Evolutionary conservation across 345 rosid genomes (phyloP).

Genomic region (Eutrema yunnanense): DNA sequence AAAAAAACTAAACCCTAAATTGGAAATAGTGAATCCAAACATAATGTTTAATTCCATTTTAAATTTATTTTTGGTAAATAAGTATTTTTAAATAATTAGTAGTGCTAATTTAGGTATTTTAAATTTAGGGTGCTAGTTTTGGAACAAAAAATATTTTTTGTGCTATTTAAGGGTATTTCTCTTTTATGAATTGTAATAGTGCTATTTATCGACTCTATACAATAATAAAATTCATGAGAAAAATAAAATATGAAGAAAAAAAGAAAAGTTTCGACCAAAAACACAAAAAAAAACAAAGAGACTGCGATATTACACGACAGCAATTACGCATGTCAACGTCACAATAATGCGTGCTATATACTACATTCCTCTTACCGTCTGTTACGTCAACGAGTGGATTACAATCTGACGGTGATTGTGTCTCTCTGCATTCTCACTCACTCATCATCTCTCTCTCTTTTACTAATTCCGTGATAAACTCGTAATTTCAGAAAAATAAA

Average conservation of each 20-base stretch:
- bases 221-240: neutral
- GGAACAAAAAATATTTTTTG: too few species aligned
- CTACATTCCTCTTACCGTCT: slow-evolving; percentile 4
- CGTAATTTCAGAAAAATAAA: neutral
- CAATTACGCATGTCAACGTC: slow-evolving; percentile 17
- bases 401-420: neutral
- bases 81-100: too few species aligned
- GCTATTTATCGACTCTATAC: neutral
- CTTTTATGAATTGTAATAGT: neutral
- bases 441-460: neutral
- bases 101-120: too few species aligned
- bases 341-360: neutral
- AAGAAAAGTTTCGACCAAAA: too few species aligned
- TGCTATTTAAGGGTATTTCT: too few species aligned
- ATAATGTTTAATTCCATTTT: too few species aligned
- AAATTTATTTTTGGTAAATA: too few species aligned
- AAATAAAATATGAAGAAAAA: too few species aligned
- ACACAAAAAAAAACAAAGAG: neutral
- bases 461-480: neutral
- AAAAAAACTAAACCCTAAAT: too few species aligned
- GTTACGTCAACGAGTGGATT: slow-evolving; percentile 5
- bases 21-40: too few species aligned
- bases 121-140: too few species aligned
- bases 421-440: neutral
- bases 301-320: neutral